Percentiles rank a stretch among this genome's conserved stretches.
These are phyloP conservation scores for Delonix regia DNA, from an alignment of 306 rosid genomes.

Conservation along the genomic window DNA sequence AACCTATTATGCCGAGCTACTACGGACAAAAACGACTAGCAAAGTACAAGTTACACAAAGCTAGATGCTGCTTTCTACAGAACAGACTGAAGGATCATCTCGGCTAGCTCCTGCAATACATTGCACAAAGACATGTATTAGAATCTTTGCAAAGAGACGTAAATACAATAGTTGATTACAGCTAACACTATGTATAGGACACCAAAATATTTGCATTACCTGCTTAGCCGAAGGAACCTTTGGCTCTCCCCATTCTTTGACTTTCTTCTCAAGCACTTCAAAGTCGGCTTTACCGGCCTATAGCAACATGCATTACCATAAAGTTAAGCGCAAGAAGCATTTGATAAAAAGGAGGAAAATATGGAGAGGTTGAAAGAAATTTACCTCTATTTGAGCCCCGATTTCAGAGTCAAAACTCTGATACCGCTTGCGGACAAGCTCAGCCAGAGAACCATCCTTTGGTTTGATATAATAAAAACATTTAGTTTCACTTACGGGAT, in stretches of 20 bases:
- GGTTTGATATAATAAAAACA: slow-evolving; percentile 33
- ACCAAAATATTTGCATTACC: slow-evolving; percentile 48
- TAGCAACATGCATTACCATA: slow-evolving; percentile 31
- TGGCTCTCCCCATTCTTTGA: slow-evolving; percentile 87
- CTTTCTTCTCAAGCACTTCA: slow-evolving; percentile 84
- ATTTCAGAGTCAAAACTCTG: slow-evolving; percentile 80
- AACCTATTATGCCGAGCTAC: neutral
- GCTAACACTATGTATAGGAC: neutral
- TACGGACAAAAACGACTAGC: slow-evolving; percentile 22
- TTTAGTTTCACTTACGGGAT: slow-evolving; percentile 21
- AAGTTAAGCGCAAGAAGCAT: slow-evolving; percentile 29
- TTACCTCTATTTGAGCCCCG: slow-evolving; percentile 82
- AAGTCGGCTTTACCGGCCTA: slow-evolving; percentile 96
- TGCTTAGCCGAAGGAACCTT: slow-evolving; percentile 91
- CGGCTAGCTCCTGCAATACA: slow-evolving; percentile 90
- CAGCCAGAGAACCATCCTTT: slow-evolving; percentile 84
- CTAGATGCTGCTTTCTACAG: slow-evolving; percentile 47
- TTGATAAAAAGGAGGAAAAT: slow-evolving; percentile 8
- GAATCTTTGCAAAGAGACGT: neutral
- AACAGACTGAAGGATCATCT: slow-evolving; percentile 84
- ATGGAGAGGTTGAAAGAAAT: neutral
- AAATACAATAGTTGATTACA: neutral
- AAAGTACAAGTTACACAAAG: neutral
- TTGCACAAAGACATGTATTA: slow-evolving; percentile 6
- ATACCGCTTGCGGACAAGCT: slow-evolving; percentile 82